These are phyloP conservation scores for Penicillium aurantiogriseum DNA, from an alignment of 2,329 filamentous ascomycete species.

Conservation along the genomic window DNA sequence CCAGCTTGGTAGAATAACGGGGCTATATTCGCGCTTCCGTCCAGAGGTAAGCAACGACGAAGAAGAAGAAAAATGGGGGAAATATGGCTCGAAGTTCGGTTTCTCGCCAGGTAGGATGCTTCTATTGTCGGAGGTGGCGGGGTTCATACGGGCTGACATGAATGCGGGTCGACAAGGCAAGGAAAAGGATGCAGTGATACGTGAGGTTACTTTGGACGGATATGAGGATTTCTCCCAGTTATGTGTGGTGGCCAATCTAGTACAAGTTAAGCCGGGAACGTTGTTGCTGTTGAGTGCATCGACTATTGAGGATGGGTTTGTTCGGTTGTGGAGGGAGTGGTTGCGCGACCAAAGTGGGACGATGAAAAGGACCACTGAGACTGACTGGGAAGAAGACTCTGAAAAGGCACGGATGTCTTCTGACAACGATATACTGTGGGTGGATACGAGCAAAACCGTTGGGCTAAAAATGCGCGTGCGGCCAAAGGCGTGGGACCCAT, in stretches of 20 bases:
- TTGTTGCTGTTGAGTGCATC: constrained; percentile 65
- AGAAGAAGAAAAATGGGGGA: constrained; percentile 9
- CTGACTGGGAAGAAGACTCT: constrained; percentile 16
- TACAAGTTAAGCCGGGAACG: constrained; percentile 61
- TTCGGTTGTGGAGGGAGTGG: constrained; percentile 73
- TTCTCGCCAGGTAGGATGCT: constrained; percentile 16
- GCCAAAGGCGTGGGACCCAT: constrained; percentile 48
- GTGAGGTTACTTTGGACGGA: constrained; percentile 64
- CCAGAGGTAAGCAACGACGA: constrained; percentile 58
- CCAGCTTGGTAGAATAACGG: constrained; percentile 49
- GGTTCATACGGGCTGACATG: constrained; percentile 8
- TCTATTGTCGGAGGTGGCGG: constrained; percentile 1
- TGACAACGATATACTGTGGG: constrained; percentile 62
- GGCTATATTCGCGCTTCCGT: constrained; percentile 68
- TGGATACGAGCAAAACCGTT: constrained; percentile 60
- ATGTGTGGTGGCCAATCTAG: constrained; percentile 65
- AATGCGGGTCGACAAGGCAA: constrained; percentile 5
- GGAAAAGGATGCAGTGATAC: constrained; percentile 44
- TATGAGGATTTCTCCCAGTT: constrained; percentile 74
- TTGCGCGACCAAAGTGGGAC: constrained; percentile 48
- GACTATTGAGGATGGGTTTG: constrained; percentile 65
- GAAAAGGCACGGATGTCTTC: constrained; percentile 7
- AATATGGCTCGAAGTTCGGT: background rate
- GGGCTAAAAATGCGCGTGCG: constrained; percentile 67
- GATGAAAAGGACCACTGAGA: background rate